Evolutionary conservation across 148 eudicot species (phyloP).

Genomic region (Diospyros lotus): DNA sequence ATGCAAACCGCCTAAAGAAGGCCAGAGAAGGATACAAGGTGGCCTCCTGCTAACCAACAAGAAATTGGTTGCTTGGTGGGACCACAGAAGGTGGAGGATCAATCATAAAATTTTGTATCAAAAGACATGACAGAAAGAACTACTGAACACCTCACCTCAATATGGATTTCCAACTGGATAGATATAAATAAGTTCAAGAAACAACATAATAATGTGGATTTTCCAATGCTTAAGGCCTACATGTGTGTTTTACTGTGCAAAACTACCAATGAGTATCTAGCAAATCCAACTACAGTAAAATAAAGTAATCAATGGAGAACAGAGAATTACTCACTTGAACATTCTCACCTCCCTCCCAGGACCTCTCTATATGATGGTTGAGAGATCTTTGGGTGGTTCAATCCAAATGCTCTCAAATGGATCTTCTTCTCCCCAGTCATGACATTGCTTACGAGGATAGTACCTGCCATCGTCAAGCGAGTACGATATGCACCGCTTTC

Average conservation of each 20-base stretch:
- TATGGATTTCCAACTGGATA: not conserved
- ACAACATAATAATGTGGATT: not conserved
- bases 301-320: not conserved
- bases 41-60: not conserved
- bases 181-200: not conserved
- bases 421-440: slow-evolving; percentile 91
- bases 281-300: not conserved
- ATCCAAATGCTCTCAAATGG: slow-evolving; percentile 85
- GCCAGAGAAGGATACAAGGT: not conserved
- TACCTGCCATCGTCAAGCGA: slow-evolving; percentile 61
- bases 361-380: slow-evolving; percentile 31
- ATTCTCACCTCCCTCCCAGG: slow-evolving; percentile 3
- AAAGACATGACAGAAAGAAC: not conserved
- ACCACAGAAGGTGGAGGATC: not conserved
- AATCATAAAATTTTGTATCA: no score
- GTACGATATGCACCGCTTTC: slow-evolving; percentile 69
- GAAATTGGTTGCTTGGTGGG: not conserved
- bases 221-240: not conserved
- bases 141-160: not conserved
- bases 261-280: not conserved
- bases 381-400: slow-evolving; percentile 61
- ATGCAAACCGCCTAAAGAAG: not conserved
- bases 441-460: slow-evolving; percentile 71
- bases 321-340: not conserved
- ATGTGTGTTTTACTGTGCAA: not conserved